Percentiles rank a stretch among this genome's conserved stretches.
phyloP scores from a whole-genome alignment of 495 filamentous ascomycete species.

The Astrothelium macrocarpum region DNA sequence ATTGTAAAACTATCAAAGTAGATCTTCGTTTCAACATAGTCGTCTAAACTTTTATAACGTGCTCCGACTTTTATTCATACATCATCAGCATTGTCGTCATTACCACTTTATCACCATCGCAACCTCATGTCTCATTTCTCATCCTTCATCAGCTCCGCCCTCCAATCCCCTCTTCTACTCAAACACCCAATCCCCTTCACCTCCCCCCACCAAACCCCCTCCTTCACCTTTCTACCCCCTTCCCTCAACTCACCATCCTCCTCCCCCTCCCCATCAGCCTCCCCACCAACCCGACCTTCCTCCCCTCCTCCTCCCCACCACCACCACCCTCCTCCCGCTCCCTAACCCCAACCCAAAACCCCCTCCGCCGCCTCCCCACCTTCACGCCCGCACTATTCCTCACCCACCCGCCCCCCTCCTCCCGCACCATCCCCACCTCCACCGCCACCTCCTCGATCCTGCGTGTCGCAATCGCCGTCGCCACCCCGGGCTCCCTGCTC shows the following conservation, averaged over 20 bases:
- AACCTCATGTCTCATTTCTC: not conserved
- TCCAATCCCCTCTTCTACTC: not conserved
- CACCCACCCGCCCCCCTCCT: constrained; percentile 1
- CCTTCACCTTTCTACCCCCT: not conserved
- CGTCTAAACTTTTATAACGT: too few relatives aligned
- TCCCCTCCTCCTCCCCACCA: not conserved
- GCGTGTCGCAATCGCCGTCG: not conserved
- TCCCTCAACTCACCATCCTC: not conserved
- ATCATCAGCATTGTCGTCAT: too few relatives aligned
- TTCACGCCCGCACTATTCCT: not conserved
- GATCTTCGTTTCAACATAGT: too few relatives aligned
- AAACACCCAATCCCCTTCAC: too few relatives aligned
- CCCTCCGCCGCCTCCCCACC: not conserved
- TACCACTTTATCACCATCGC: too few relatives aligned
- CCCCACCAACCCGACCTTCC: constrained; percentile 5
- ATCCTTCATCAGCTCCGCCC: not conserved
- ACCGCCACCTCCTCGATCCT: not conserved
- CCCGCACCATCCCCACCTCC: constrained; percentile 5
- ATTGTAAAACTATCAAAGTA: too few relatives aligned
- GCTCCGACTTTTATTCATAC: too few relatives aligned
- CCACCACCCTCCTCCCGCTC: not conserved
- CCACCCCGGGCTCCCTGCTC: not conserved
- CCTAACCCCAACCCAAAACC: not conserved
- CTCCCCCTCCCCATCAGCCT: constrained; percentile 6
- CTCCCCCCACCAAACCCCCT: not conserved